Conservation (phyloP, 73 alveolate genomes). For the Paramecium octaurelia region DNA sequence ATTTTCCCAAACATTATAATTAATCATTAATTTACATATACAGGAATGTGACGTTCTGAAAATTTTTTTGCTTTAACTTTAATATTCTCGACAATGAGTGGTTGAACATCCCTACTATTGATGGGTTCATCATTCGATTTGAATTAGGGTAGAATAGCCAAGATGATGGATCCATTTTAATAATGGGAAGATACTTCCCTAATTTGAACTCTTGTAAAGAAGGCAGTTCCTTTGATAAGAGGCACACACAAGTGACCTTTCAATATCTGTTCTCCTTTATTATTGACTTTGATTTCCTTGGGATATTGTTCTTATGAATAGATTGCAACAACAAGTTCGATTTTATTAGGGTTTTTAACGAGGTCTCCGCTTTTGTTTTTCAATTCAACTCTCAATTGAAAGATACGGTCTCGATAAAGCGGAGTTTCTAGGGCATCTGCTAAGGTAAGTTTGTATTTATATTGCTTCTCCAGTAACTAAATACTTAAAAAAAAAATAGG, state of each 20-base stretch:
- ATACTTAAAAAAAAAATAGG: neutral
- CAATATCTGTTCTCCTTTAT: slow-evolving; percentile 36
- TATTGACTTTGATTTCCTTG: slow-evolving; percentile 32
- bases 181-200: slow-evolving; percentile 40
- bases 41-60: slow-evolving; percentile 47
- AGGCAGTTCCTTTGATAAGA: slow-evolving; percentile 34
- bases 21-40: slow-evolving; percentile 23
- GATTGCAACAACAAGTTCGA: neutral
- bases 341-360: slow-evolving; percentile 17
- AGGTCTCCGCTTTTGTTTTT: neutral
- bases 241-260: slow-evolving; percentile 50
- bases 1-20: neutral
- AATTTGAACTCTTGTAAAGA: slow-evolving; percentile 20
- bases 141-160: slow-evolving; percentile 24
- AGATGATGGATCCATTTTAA: slow-evolving; percentile 13
- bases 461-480: slow-evolving; percentile 21
- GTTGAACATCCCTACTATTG: slow-evolving; percentile 13
- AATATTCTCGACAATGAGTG: slow-evolving; percentile 15
- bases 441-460: neutral
- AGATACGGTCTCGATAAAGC: slow-evolving; percentile 32
- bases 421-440: slow-evolving; percentile 49
- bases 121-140: neutral
- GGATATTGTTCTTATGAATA: slow-evolving; percentile 41
- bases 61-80: slow-evolving; percentile 46
- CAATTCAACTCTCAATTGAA: slow-evolving; percentile 17